phyloP scores from a whole-genome alignment of 2,329 filamentous ascomycete species.

The Aureobasidium namibiae region DNA sequence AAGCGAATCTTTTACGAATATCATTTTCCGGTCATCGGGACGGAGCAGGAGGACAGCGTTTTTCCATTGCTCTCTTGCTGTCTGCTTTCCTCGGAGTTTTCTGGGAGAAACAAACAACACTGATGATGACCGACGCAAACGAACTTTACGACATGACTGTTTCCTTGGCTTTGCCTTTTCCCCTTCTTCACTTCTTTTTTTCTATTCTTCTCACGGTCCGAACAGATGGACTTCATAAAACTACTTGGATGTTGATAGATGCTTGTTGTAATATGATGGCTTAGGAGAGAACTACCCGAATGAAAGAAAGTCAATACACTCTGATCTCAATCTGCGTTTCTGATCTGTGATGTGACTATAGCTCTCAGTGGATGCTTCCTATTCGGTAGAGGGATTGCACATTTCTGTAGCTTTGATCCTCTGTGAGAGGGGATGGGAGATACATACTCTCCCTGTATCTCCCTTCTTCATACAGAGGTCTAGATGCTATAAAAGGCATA shows the following conservation, averaged over 20 bases:
- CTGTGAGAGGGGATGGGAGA: no score
- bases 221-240: background rate
- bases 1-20: slow-evolving; percentile 11
- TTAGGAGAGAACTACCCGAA: background rate
- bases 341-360: background rate
- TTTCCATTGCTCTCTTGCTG: background rate
- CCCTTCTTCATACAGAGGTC: no score
- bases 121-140: slow-evolving; percentile 3
- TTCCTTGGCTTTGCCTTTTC: background rate
- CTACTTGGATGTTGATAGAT: slow-evolving; percentile 4
- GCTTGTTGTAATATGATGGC: slow-evolving; percentile 10
- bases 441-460: no score
- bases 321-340: background rate
- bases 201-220: slow-evolving; percentile 5
- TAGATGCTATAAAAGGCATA: no score
- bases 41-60: background rate
- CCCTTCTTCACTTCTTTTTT: background rate
- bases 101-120: background rate
- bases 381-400: no score
- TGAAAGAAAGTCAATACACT: background rate
- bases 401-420: no score
- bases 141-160: slow-evolving; percentile 3
- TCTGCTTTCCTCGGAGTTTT: background rate
- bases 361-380: no score
- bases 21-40: slow-evolving; percentile 1